These are phyloP conservation scores for Cruciata laevipes DNA, from an alignment of 257 asterid species.

Conservation along the genomic window DNA sequence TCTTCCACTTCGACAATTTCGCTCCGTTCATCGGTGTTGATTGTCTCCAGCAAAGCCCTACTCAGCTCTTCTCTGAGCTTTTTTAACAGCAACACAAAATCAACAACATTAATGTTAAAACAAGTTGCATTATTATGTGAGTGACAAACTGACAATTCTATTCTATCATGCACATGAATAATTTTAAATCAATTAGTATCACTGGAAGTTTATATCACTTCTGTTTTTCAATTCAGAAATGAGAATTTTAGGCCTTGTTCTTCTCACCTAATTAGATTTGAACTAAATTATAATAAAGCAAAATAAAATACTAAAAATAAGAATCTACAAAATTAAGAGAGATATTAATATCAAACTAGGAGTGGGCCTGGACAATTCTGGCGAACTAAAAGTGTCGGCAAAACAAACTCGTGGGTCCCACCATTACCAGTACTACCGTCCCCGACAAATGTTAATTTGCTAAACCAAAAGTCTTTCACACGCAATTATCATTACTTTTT, in stretches of 20 bases:
- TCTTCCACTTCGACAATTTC: slow-evolving; percentile 29
- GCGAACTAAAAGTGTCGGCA: slow-evolving; percentile 20
- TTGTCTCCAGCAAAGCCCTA: slow-evolving; percentile 63
- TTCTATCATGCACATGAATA: slow-evolving; percentile 12
- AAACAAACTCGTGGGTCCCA: slow-evolving; percentile 19
- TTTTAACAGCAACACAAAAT: slow-evolving; percentile 27
- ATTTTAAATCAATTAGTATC: too few relatives aligned
- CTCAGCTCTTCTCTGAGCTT: slow-evolving; percentile 94
- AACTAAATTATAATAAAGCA: too few relatives aligned
- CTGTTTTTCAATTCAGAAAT: too few relatives aligned
- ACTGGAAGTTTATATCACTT: too few relatives aligned
- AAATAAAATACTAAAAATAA: too few relatives aligned
- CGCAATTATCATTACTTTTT: background rate
- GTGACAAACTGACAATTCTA: too few relatives aligned
- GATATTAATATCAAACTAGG: background rate
- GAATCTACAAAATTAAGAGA: background rate
- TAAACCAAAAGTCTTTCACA: slow-evolving; percentile 13
- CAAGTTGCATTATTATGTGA: slow-evolving; percentile 3
- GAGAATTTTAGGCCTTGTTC: too few relatives aligned
- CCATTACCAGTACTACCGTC: slow-evolving; percentile 22
- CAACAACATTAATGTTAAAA: slow-evolving; percentile 13
- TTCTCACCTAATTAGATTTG: too few relatives aligned
- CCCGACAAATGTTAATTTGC: slow-evolving; percentile 11
- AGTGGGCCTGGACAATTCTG: slow-evolving; percentile 6
- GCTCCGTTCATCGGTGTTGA: slow-evolving; percentile 23